phyloP scores from a whole-genome alignment of 352 stramenopile species.

The Globisporangium nodosum region DNA sequence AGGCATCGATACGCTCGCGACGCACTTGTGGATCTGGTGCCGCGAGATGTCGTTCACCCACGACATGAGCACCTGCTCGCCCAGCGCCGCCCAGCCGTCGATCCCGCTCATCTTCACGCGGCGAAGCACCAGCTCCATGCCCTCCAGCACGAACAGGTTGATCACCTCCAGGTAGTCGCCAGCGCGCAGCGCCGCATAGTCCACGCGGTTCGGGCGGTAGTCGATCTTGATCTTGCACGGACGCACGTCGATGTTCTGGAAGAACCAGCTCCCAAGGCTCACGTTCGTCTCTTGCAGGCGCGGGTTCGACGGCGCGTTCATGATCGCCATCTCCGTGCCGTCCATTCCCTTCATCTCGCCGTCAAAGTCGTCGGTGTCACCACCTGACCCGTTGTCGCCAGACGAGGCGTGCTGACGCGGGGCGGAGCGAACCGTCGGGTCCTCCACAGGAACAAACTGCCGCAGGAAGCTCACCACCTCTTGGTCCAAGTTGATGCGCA shows the following conservation, averaged over 20 bases:
- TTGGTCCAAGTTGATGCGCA: constrained; percentile 85
- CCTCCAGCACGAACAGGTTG: constrained; percentile 85
- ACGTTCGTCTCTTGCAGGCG: constrained; percentile 35
- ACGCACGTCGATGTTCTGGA: constrained; percentile 84
- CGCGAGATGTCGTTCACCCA: constrained; percentile 88
- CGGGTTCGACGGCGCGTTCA: constrained; percentile 16
- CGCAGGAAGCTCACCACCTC: constrained; percentile 84
- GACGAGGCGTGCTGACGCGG: constrained; percentile 13
- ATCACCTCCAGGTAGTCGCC: constrained; percentile 88
- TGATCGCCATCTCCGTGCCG: constrained; percentile 49
- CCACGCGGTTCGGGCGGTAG: constrained; percentile 82
- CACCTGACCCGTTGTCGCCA: constrained; percentile 3
- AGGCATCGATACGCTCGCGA: constrained; percentile 84
- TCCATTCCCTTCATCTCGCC: constrained; percentile 24
- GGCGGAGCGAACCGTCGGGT: constrained; percentile 18
- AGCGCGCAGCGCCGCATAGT: constrained; percentile 74
- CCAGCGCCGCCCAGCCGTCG: constrained; percentile 65
- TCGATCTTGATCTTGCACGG: constrained; percentile 90
- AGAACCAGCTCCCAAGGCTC: constrained; percentile 69
- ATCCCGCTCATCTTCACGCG: constrained; percentile 81
- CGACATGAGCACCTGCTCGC: constrained; percentile 73
- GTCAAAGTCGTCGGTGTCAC: constrained; percentile 11
- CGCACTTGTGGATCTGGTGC: constrained; percentile 86
- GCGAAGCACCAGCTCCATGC: constrained; percentile 83
- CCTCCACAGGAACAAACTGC: constrained; percentile 66